Base-by-base conservation (phyloP, 2,329 filamentous ascomycete species). In the Ophiosphaerella korrae region DNA sequence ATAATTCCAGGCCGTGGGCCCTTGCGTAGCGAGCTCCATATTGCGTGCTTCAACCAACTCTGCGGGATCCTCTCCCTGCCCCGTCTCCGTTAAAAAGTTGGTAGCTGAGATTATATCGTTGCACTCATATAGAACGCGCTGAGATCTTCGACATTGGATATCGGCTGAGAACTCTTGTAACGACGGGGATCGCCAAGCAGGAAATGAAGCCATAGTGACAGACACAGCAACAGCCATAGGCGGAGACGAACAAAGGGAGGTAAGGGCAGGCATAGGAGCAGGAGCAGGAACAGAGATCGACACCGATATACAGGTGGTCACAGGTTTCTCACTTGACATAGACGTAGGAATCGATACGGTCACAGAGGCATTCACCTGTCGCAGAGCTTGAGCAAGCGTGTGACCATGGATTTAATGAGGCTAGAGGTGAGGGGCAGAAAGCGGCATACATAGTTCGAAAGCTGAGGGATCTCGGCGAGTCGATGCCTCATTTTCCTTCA, bases 1-100 rank as follows among this genome's bases (percentile, higher is more conserved):
- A 52, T 58, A 58, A 52, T 55, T 58, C 52, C 37, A 55, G 23
- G 54, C 51, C 40, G 54, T 54, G 50, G 55, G 49, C 32, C 53
- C 53, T 29, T 56, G 31, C 24, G 40, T 39, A 42, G 53, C 49
- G 7, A 57, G 45, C 44, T 50, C 50, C 38, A 52, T 57, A 24
- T 53, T 53, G 16, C 42, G 49, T 18, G 46, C 46, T 38, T 52
- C 50, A 41, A 14, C 50, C 46, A 41, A 14, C 50, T 58, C 51
- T 45, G 45, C 32, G 18, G 39, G 51, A 36, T 55, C 45, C 11
- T 33, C 48, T 29, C 55, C 44, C 50, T 58, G 46, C 24, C 52
- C 49, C n/a, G 47, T 58, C 24, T 55, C 39, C 38, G 29, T 42
- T n/a, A 55, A 41, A 49, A 58, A 58, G 34, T 53, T 49, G 12